A percentile compares a stretch with the other conserved stretches of the same genome.
Conservation (phyloP, 1,139 yeast genomes). For the Debaryomycetaceae sp. region DNA sequence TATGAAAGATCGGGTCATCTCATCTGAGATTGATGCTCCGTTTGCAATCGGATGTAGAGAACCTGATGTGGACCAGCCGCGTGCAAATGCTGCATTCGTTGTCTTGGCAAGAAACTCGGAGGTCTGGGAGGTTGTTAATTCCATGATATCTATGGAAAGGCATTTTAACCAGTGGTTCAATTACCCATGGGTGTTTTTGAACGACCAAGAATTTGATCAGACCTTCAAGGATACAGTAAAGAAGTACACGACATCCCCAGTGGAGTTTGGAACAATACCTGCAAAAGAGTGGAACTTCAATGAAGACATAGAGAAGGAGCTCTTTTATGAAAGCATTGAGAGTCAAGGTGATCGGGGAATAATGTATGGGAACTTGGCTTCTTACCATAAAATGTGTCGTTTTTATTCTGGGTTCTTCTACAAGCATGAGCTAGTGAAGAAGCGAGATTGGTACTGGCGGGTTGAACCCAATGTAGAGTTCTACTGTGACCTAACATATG, state of each 20-base stretch:
- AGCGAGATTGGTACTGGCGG: conserved; percentile 89
- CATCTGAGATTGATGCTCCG: conserved; percentile 35
- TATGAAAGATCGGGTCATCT: conserved; percentile 25
- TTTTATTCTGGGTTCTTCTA: conserved; percentile 76
- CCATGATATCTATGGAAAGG: conserved; percentile 71
- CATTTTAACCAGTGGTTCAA: conserved; percentile 89
- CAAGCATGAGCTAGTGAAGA: conserved; percentile 64
- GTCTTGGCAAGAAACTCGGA: conserved; percentile 78
- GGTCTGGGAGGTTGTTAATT: conserved; percentile 60
- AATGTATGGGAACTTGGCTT: conserved; percentile 73
- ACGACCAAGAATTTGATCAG: conserved; percentile 68
- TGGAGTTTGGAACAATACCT: conserved; percentile 69
- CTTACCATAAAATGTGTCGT: conserved; percentile 73
- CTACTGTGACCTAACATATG: conserved; percentile 86
- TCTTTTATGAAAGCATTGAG: conserved; percentile 53
- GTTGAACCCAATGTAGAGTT: conserved; percentile 90
- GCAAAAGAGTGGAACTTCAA: conserved; percentile 62
- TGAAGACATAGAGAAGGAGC: conserved; percentile 22
- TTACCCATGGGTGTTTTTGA: conserved; percentile 86
- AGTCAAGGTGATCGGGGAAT: conserved; percentile 78
- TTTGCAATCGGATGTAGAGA: conserved; percentile 55
- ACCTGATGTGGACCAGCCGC: conserved; percentile 23
- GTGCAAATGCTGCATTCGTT: conserved; percentile 80
- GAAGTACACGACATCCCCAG: conserved; percentile 52
- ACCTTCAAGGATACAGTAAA: conserved; percentile 54